Conservation (phyloP, 2,329 filamentous ascomycete genomes). For the Verticillium albo-atrum region DNA sequence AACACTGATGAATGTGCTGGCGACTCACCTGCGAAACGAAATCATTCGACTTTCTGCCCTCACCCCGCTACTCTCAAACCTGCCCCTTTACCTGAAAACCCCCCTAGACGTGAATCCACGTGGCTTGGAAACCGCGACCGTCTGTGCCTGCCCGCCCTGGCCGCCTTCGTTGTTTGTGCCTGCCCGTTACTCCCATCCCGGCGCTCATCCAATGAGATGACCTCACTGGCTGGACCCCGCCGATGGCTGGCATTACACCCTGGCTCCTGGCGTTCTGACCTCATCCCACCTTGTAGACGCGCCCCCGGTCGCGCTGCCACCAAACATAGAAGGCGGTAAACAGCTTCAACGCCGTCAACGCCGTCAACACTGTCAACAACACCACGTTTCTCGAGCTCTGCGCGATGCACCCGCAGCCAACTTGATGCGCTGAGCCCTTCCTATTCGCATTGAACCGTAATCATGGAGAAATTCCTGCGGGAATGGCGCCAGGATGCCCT, state of each 20-base stretch:
- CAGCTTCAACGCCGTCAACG: neutral
- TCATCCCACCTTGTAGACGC: neutral
- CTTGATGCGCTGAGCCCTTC: neutral
- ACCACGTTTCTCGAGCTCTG: neutral
- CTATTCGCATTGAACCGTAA: neutral
- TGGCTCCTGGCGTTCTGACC: neutral
- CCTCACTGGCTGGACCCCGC: neutral
- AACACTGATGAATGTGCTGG: too few relatives aligned
- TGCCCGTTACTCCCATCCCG: neutral
- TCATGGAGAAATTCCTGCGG: conserved; percentile 89
- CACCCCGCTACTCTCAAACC: neutral
- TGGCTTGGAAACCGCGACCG: neutral
- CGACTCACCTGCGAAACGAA: neutral
- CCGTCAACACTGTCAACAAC: neutral
- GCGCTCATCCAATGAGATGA: neutral
- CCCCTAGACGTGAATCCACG: neutral
- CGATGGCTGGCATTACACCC: neutral
- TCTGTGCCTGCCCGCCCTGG: neutral
- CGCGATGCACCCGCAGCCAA: neutral
- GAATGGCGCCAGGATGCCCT: conserved; percentile 94
- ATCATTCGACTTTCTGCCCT: neutral
- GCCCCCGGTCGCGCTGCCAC: neutral
- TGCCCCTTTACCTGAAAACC: neutral
- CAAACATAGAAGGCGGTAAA: neutral
- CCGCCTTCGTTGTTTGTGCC: neutral